Evolutionary conservation across 2,329 filamentous ascomycete genomes (phyloP).

Genomic region (Exserohilum rostratum): DNA sequence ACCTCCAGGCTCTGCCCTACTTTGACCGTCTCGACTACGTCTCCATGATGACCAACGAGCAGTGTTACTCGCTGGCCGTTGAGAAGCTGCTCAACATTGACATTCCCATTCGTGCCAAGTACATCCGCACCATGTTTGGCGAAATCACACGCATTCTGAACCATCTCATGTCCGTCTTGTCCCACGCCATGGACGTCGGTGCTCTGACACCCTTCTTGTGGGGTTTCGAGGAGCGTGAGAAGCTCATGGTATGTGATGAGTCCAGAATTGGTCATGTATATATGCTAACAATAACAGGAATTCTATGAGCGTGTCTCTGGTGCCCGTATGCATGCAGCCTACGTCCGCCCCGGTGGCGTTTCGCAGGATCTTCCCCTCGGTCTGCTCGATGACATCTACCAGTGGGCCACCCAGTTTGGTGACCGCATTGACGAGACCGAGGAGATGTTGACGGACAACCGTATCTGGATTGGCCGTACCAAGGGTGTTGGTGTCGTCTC

Average conservation of each 20-base stretch:
- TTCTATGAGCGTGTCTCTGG: slow-evolving; percentile 99
- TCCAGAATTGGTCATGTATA: neutral
- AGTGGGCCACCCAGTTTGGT: slow-evolving; percentile 98
- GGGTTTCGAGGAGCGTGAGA: slow-evolving; percentile 99
- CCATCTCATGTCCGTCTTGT: slow-evolving; percentile 96
- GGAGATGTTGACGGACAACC: slow-evolving; percentile 98
- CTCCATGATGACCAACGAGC: slow-evolving; percentile 99
- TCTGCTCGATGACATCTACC: slow-evolving; percentile 97
- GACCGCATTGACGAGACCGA: slow-evolving; percentile 99
- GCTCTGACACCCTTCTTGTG: slow-evolving; percentile 97
- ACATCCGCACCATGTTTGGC: slow-evolving; percentile 92
- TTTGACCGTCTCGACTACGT: slow-evolving; percentile 99
- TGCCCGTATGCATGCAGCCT: slow-evolving; percentile 94
- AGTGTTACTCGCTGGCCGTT: slow-evolving; percentile 92
- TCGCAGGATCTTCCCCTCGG: slow-evolving; percentile 93
- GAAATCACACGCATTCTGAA: slow-evolving; percentile 95
- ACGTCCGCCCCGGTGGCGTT: slow-evolving; percentile 94
- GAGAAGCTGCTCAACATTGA: slow-evolving; percentile 98
- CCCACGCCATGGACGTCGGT: slow-evolving; percentile 98
- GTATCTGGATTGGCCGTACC: slow-evolving; percentile 96
- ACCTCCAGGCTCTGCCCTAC: slow-evolving; percentile 96
- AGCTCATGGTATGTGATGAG: slow-evolving; percentile 79
- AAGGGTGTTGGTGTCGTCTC: slow-evolving; percentile 90
- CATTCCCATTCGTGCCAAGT: slow-evolving; percentile 94
- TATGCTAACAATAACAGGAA: slow-evolving; percentile 66